Evolutionary conservation across 192 early-diverging fungal genomes (phyloP), one percentile per base, ranked within the genome.

Genomic region (Globomyces pollinis-pini): DNA sequence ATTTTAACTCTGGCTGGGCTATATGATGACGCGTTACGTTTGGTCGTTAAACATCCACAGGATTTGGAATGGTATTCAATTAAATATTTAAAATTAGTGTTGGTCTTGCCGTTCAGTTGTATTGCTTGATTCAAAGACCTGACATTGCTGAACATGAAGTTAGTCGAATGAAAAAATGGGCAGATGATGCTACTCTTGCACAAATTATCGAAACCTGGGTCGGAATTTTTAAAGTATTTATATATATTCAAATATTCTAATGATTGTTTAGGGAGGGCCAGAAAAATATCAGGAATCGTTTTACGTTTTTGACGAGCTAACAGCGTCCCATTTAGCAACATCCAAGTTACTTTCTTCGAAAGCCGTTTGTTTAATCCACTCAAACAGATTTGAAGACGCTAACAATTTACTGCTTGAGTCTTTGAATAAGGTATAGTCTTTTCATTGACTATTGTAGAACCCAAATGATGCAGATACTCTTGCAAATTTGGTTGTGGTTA

Each of bases 221-320:
- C 30, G 84, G 80, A 34, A 70, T 91, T 38, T 70, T 66, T n/a
- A n/a, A n/a, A n/a, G n/a, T n/a, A n/a, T n/a, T n/a, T n/a, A n/a
- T n/a, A n/a, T n/a, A n/a, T n/a, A n/a, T n/a, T n/a, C n/a, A n/a
- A n/a, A n/a, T n/a, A n/a, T n/a, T n/a, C n/a, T n/a, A n/a, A n/a
- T n/a, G n/a, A n/a, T n/a, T n/a, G n/a, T n/a, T 30, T 45, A 84
- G 76, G 91, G 89, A 9, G 88, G 86, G 0, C 67, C 81, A 3
- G 65, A 79, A 21, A 88, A 90, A 56, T 88, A 86, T 56, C 87
- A 85, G 60, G 91, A 95, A 66, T 84, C 93, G 0, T 87, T 83
- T 55, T 96, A 94, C 75, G 88, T 92, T 28, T 96, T 90, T 58
- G 91, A 96, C 62, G 96, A 96, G 66, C 82, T 99, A 44, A 90